Percentiles rank a stretch among this genome's conserved stretches.
phyloP scores from a whole-genome alignment of 2,329 filamentous ascomycete species.

The Trichoderma sp. region DNA sequence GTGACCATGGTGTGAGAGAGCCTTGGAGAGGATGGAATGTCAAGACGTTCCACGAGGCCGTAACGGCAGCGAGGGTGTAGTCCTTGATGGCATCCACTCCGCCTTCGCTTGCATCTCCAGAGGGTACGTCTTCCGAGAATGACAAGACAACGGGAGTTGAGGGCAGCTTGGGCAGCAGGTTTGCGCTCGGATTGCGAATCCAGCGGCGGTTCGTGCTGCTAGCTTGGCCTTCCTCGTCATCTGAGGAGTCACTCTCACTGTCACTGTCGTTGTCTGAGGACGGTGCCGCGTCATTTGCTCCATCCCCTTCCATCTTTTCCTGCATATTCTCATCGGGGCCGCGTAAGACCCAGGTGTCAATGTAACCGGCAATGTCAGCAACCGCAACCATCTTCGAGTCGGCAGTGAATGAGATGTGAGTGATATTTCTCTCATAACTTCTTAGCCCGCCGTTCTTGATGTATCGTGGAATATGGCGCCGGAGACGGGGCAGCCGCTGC shows the following conservation, averaged over 20 bases:
- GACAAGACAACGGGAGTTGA: slow-evolving; percentile 67
- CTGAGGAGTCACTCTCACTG: slow-evolving; percentile 42
- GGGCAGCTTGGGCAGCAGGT: slow-evolving; percentile 68
- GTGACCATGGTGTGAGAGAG: slow-evolving; percentile 79
- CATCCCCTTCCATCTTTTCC: slow-evolving; percentile 37
- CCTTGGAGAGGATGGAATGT: slow-evolving; percentile 80
- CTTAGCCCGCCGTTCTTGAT: slow-evolving; percentile 66
- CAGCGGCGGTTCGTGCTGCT: slow-evolving; percentile 57
- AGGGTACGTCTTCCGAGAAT: slow-evolving; percentile 58
- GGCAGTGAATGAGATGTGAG: slow-evolving; percentile 73
- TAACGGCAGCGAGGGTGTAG: slow-evolving; percentile 56
- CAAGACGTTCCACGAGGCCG: slow-evolving; percentile 64
- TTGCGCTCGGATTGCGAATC: slow-evolving; percentile 70
- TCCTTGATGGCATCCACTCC: slow-evolving; percentile 40
- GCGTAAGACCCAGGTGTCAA: slow-evolving; percentile 82
- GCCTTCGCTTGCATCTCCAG: slow-evolving; percentile 27
- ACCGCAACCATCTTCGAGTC: slow-evolving; percentile 78
- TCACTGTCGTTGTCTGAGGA: slow-evolving; percentile 38
- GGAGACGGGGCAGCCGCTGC: slow-evolving; percentile 54
- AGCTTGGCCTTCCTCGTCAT: slow-evolving; percentile 48
- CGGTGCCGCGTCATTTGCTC: slow-evolving; percentile 37
- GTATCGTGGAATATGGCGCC: slow-evolving; percentile 56
- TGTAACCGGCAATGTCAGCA: slow-evolving; percentile 78
- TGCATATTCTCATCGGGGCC: slow-evolving; percentile 35
- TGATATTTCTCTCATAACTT: slow-evolving; percentile 75